Evolutionary conservation across 192 early-diverging fungal genomes (phyloP).

Genomic region (Gryganskiella cystojenkinii): DNA sequence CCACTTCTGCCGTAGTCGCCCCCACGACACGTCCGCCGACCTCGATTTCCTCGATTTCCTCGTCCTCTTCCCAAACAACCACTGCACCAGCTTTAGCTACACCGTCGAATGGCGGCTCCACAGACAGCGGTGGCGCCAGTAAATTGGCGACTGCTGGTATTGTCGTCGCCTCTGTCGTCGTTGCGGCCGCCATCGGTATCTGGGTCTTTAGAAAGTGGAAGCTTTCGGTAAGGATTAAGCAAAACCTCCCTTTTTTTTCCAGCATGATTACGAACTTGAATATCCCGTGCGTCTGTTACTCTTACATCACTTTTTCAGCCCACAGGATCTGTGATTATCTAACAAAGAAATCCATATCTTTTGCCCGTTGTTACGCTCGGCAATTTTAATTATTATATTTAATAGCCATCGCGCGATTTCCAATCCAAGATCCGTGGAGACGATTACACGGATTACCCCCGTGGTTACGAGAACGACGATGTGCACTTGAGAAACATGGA

Average conservation of each 20-base stretch:
- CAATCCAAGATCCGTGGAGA: conserved; percentile 60
- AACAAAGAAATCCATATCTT: not conserved
- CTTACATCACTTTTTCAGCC: not conserved
- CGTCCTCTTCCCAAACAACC: not conserved
- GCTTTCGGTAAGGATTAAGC: conserved; percentile 58
- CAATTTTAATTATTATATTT: conserved; percentile 1
- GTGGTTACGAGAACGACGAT: conserved; percentile 44
- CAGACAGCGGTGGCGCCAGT: not conserved
- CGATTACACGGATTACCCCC: conserved; percentile 41
- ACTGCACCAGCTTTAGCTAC: not conserved
- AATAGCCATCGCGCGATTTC: conserved; percentile 59
- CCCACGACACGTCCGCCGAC: too few species aligned
- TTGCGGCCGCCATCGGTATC: conserved; percentile 60
- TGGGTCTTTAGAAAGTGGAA: conserved; percentile 68
- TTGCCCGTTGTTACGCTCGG: not conserved
- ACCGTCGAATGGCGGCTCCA: not conserved
- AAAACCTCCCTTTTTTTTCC: too few species aligned
- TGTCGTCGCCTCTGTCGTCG: conserved; percentile 27
- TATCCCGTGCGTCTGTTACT: too few species aligned
- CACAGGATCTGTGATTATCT: not conserved
- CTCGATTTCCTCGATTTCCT: not conserved
- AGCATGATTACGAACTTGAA: too few species aligned
- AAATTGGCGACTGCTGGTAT: conserved; percentile 28
- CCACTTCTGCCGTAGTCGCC: not conserved
- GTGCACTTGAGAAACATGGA: conserved; percentile 54